These are phyloP conservation scores for Diaporthe ampelina DNA, from an alignment of 2,329 filamentous ascomycete genomes.

Conservation along the genomic window DNA sequence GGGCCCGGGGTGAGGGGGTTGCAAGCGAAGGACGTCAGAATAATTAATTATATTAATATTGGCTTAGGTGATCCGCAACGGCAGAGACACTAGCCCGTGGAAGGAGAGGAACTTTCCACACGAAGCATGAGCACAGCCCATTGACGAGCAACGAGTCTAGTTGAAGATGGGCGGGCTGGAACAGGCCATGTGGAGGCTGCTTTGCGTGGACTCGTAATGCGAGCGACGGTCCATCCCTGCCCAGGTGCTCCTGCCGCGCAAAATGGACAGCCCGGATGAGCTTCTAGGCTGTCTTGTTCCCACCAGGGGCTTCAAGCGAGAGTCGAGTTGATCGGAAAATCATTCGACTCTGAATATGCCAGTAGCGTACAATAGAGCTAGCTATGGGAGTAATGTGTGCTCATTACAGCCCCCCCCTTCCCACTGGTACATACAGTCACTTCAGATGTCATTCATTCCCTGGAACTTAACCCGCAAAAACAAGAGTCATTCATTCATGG, in stretches of 20 bases:
- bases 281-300: background rate
- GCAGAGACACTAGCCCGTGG: background rate
- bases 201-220: constrained; percentile 15
- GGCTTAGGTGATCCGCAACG: background rate
- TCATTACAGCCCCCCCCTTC: background rate
- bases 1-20: background rate
- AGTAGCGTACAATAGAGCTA: background rate
- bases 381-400: background rate
- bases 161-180: background rate
- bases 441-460: background rate
- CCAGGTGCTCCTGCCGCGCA: background rate
- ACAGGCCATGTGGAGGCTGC: background rate
- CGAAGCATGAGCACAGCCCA: background rate
- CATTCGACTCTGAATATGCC: background rate
- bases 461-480: background rate
- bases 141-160: background rate
- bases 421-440: background rate
- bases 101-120: background rate
- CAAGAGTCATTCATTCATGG: background rate
- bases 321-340: background rate
- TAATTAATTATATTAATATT: constrained; percentile 28
- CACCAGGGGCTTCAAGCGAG: background rate
- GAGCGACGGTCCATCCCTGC: background rate
- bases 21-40: constrained; percentile 4
- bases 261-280: background rate